These are phyloP conservation scores for Halteria grandinella DNA, from an alignment of 73 alveolate genomes.

Conservation along the genomic window DNA sequence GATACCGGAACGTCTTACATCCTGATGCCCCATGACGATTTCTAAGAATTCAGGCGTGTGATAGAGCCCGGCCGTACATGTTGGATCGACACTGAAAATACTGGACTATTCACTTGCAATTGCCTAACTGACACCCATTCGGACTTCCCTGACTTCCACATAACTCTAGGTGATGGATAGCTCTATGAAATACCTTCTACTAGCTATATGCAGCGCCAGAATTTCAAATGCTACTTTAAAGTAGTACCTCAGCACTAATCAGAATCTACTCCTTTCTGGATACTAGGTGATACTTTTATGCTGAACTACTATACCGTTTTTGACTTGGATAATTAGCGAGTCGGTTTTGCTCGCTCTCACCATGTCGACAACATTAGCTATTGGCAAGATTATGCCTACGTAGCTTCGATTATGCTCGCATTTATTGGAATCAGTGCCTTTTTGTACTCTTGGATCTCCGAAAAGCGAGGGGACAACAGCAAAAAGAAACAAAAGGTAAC, in stretches of 20 bases:
- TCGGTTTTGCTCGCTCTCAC: slow-evolving; percentile 43
- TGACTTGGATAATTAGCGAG: slow-evolving; percentile 64
- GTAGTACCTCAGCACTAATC: background rate
- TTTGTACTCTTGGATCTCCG: too few species aligned
- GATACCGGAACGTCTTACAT: slow-evolving; percentile 63
- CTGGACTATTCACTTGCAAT: slow-evolving; percentile 13
- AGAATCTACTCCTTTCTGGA: slow-evolving; percentile 23
- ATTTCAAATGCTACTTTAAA: slow-evolving; percentile 40
- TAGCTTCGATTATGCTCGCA: slow-evolving; percentile 8
- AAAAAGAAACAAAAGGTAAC: too few species aligned
- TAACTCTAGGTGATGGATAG: slow-evolving; percentile 29
- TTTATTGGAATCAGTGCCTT: too few species aligned
- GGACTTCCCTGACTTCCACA: slow-evolving; percentile 48
- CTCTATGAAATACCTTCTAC: slow-evolving; percentile 40
- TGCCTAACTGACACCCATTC: slow-evolving; percentile 27
- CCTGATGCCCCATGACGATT: slow-evolving; percentile 43
- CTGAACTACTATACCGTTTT: slow-evolving; percentile 50
- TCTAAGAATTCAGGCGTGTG: background rate
- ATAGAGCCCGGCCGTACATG: background rate
- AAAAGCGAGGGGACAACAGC: too few species aligned
- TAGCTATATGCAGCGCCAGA: slow-evolving; percentile 22
- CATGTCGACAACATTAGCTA: slow-evolving; percentile 25
- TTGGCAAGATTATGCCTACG: slow-evolving; percentile 28
- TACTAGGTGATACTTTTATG: slow-evolving; percentile 65
- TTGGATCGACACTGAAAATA: background rate